Conservation (phyloP, 805 yeast genomes). For the Wickerhamiella occidentalis region DNA sequence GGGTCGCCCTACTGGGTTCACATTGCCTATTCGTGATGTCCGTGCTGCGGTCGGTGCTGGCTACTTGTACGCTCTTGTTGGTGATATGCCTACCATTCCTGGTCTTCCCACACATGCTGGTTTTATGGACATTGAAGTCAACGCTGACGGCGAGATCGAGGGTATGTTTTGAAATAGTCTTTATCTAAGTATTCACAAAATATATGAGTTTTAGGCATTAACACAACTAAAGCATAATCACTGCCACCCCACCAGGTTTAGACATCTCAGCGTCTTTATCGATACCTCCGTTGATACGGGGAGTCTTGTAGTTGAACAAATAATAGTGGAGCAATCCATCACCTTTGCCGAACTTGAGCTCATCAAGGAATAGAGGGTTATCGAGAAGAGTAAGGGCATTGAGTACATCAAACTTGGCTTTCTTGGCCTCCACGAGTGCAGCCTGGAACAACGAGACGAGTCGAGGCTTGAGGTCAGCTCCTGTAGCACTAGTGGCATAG, state of each 20-base stretch:
- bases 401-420: conserved; percentile 70
- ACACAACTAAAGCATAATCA: conserved; percentile 60
- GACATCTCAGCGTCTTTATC: conserved; percentile 43
- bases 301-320: conserved; percentile 77
- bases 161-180: conserved; percentile 56
- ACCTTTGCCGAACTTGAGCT: conserved; percentile 81
- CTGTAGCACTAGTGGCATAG: conserved; percentile 56
- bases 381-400: conserved; percentile 89
- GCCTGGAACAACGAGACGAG: conserved; percentile 53
- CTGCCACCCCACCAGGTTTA: conserved; percentile 71
- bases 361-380: conserved; percentile 68
- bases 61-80: conserved; percentile 89
- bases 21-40: conserved; percentile 86
- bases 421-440: conserved; percentile 63
- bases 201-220: neutral
- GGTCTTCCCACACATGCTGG: conserved; percentile 95
- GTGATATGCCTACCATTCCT: conserved; percentile 94
- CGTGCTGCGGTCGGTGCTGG: conserved; percentile 96
- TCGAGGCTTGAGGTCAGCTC: conserved; percentile 36
- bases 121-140: conserved; percentile 91
- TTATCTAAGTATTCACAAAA: neutral
- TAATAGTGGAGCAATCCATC: conserved; percentile 88
- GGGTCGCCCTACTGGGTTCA: conserved; percentile 92
- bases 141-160: conserved; percentile 80
- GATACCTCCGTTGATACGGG: conserved; percentile 72